Percentiles rank a stretch among this genome's conserved stretches.
These are phyloP conservation scores for Blastocrithidia nonstop DNA, from an alignment of 208 protist genomes.

Conservation along the genomic window DNA sequence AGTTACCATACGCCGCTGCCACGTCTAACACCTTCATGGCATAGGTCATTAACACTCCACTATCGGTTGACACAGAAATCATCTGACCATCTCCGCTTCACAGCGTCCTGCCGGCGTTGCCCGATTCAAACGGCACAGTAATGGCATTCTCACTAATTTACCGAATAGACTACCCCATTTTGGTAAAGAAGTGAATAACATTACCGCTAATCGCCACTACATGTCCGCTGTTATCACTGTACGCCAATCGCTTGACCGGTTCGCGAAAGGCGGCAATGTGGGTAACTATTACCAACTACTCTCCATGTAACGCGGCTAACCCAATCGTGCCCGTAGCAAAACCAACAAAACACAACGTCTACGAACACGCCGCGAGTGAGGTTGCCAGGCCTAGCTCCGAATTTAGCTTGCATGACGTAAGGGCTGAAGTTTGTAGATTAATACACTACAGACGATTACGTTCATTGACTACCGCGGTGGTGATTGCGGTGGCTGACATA, in stretches of 20 bases:
- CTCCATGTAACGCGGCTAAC: constrained; percentile 15
- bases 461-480: constrained; percentile 49
- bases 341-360: constrained; percentile 26
- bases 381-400: constrained; percentile 49
- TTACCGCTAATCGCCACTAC: constrained; percentile 26
- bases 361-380: constrained; percentile 10
- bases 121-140: constrained; percentile 11
- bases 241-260: constrained; percentile 17
- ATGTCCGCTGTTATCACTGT: constrained; percentile 27
- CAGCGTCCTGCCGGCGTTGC: constrained; percentile 9
- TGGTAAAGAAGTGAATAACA: constrained; percentile 31
- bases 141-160: constrained; percentile 13
- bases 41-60: constrained; percentile 66
- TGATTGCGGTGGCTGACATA: constrained; percentile 1
- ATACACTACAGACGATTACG: constrained; percentile 27
- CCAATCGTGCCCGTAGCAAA: constrained; percentile 47
- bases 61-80: constrained; percentile 54
- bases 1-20: constrained; percentile 39
- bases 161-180: constrained; percentile 6
- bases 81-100: constrained; percentile 88
- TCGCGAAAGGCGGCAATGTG: constrained; percentile 15
- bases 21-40: constrained; percentile 69
- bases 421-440: constrained; percentile 25
- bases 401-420: constrained; percentile 51
- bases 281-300: constrained; percentile 19